These are phyloP conservation scores for Coccomyxa sp. DNA, from an alignment of 139 green algal genomes.

Conservation along the genomic window DNA sequence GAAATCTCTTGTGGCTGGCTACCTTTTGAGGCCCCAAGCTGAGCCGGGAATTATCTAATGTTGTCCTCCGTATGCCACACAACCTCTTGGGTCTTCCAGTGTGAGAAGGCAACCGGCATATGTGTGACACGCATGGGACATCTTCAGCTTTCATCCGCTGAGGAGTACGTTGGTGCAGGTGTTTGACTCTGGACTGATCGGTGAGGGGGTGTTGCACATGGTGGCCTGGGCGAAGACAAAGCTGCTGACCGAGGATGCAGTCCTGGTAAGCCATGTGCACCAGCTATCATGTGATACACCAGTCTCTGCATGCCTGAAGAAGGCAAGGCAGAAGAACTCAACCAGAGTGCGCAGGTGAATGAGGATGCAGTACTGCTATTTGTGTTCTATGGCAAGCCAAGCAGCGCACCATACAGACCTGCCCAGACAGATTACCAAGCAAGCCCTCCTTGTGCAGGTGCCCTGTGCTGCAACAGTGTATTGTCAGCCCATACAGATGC, in stretches of 20 bases:
- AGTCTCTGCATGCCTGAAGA: too few species aligned
- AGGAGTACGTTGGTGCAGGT: constrained; percentile 42
- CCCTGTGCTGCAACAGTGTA: constrained; percentile 53
- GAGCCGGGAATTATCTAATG: not conserved
- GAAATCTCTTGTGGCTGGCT: not conserved
- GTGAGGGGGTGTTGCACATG: constrained; percentile 76
- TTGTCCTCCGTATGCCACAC: not conserved
- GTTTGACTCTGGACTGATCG: constrained; percentile 81
- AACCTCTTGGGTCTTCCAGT: not conserved
- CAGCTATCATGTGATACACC: too few species aligned
- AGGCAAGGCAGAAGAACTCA: too few species aligned
- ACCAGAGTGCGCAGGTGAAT: too few species aligned
- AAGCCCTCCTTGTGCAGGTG: too few species aligned
- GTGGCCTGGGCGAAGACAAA: constrained; percentile 42
- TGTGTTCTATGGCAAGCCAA: too few species aligned
- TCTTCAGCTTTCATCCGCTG: too few species aligned
- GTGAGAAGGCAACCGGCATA: too few species aligned
- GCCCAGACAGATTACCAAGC: too few species aligned
- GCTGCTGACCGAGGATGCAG: constrained; percentile 45
- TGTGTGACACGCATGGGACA: too few species aligned
- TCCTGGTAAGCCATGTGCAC: constrained; percentile 21
- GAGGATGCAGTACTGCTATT: too few species aligned
- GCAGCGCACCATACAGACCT: too few species aligned
- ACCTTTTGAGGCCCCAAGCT: not conserved
- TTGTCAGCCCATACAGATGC: constrained; percentile 59